These are phyloP conservation scores for Wallacemonas sp. DNA, from an alignment of 208 protist species.

Conservation along the genomic window DNA sequence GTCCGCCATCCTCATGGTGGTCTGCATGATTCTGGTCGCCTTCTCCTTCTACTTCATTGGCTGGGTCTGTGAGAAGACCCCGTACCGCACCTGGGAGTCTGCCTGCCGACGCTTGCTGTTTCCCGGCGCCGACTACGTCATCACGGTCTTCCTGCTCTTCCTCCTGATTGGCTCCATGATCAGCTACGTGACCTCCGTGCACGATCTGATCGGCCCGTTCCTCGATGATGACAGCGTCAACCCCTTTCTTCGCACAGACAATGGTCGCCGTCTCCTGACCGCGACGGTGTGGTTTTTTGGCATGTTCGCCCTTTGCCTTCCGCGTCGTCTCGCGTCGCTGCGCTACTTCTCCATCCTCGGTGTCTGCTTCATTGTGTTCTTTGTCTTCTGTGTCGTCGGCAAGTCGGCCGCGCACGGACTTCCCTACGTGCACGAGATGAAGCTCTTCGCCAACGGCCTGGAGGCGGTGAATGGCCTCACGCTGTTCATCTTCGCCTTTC, in stretches of 20 bases:
- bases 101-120: constrained; percentile 58
- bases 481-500: constrained; percentile 62
- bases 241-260: constrained; percentile 28
- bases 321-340: constrained; percentile 67
- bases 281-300: constrained; percentile 52
- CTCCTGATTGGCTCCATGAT: constrained; percentile 51
- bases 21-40: constrained; percentile 44
- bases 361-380: constrained; percentile 56
- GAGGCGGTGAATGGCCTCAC: constrained; percentile 45
- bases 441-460: constrained; percentile 29
- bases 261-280: constrained; percentile 48
- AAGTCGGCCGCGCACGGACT: constrained; percentile 37
- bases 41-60: constrained; percentile 77
- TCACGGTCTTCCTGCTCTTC: constrained; percentile 50
- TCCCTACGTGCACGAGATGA: constrained; percentile 37
- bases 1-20: constrained; percentile 48
- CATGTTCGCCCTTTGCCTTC: constrained; percentile 61
- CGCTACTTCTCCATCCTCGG: constrained; percentile 72
- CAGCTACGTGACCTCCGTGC: constrained; percentile 61
- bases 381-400: constrained; percentile 60
- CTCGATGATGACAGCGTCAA: constrained; percentile 30
- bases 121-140: constrained; percentile 56
- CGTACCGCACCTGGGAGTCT: constrained; percentile 49
- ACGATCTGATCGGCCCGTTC: constrained; percentile 45
- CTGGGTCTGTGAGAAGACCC: constrained; percentile 47